phyloP scores from a whole-genome alignment of 2,329 filamentous ascomycete genomes.

The Xylariaceae sp. region DNA sequence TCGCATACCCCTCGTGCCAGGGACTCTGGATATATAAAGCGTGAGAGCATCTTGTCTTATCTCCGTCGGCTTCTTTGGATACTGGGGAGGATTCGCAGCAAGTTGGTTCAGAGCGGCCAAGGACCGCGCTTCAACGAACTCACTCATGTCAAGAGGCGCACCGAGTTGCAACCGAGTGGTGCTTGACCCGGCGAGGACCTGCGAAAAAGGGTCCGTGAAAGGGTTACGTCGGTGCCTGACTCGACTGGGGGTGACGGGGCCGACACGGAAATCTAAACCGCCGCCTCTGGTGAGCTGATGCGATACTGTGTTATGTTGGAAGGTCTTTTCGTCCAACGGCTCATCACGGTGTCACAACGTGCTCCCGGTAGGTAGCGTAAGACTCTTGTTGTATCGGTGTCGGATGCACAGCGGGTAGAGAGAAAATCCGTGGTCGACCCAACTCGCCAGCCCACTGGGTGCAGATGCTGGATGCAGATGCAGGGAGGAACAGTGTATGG shows the following conservation, averaged over 20 bases:
- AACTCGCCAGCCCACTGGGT: neutral
- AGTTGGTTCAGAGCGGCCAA: constrained; percentile 74
- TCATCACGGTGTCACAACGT: no score
- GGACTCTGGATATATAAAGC: constrained; percentile 90
- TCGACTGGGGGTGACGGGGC: no score
- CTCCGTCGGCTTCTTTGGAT: constrained; percentile 73
- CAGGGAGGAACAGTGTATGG: neutral
- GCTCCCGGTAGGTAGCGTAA: no score
- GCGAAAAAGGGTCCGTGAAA: no score
- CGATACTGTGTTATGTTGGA: no score
- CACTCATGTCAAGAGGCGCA: constrained; percentile 24
- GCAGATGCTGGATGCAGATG: no score
- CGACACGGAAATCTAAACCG: no score
- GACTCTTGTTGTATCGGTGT: neutral
- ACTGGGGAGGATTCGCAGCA: constrained; percentile 81
- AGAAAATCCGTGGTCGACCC: no score
- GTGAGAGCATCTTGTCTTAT: constrained; percentile 66
- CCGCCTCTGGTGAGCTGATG: no score
- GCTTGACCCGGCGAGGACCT: no score
- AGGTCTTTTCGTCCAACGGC: no score
- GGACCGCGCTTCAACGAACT: constrained; percentile 72
- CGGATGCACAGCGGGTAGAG: neutral
- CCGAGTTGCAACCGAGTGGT: neutral
- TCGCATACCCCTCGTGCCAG: constrained; percentile 74
- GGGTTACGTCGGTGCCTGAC: no score